Conservation (phyloP, 257 asterid species). For the Solanum bulbocastanum region DNA sequence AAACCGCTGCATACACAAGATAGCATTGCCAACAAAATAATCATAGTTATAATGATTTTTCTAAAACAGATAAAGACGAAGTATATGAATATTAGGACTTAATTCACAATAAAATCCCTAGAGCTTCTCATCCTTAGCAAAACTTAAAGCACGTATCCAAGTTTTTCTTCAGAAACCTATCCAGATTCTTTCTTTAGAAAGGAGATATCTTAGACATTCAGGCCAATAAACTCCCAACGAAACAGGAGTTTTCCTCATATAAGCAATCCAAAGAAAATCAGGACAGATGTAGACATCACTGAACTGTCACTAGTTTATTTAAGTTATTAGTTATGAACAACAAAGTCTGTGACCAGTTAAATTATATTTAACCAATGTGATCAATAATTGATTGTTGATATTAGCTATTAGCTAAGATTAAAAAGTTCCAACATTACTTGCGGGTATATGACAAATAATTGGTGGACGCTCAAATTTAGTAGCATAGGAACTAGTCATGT, state of each 20-base stretch:
- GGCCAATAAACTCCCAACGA: not conserved
- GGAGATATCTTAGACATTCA: not conserved
- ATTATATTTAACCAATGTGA: not conserved
- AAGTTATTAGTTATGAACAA: not conserved
- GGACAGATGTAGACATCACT: not conserved
- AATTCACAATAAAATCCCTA: not conserved
- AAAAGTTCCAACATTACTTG: not conserved
- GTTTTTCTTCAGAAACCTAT: not conserved
- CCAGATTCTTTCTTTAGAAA: not conserved
- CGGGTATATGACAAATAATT: not conserved
- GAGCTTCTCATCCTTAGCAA: not conserved
- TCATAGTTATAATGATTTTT: not conserved
- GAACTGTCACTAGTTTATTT: not conserved
- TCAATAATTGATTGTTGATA: not conserved
- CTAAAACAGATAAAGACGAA: not conserved
- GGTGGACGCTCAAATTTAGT: not conserved
- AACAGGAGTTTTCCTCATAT: not conserved
- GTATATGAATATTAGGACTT: not conserved
- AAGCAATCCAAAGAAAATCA: not conserved
- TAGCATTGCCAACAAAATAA: not conserved
- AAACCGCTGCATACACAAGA: constrained; percentile 56
- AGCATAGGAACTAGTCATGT: not conserved
- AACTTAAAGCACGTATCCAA: not conserved
- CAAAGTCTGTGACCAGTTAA: not conserved
- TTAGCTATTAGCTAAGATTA: not conserved